Conservation (phyloP, 306 rosid species). For the Quercus berberidifolia region DNA sequence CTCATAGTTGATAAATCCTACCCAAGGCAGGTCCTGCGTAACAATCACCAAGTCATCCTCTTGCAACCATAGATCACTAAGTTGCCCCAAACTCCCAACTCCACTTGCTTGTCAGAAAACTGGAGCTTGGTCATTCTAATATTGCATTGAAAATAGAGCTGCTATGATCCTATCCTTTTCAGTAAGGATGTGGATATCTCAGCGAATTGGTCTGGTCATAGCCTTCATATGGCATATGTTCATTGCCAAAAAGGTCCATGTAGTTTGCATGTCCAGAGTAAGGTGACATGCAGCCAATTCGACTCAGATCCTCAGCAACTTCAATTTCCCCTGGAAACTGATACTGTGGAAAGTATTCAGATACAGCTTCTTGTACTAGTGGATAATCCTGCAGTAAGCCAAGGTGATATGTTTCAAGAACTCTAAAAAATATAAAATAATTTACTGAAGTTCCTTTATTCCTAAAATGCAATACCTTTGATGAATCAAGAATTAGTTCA, state of each 20-base stretch:
- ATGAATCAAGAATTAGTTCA: slow-evolving; percentile 79
- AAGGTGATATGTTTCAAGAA: slow-evolving; percentile 16
- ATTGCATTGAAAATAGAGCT: slow-evolving; percentile 24
- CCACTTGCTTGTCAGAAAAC: slow-evolving; percentile 31
- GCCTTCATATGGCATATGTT: slow-evolving; percentile 47
- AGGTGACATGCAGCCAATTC: slow-evolving; percentile 45
- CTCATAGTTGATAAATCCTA: slow-evolving; percentile 14
- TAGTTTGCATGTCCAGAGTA: slow-evolving; percentile 45
- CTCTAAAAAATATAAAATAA: not conserved
- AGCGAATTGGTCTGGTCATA: slow-evolving; percentile 41
- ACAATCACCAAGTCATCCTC: slow-evolving; percentile 27
- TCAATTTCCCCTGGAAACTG: slow-evolving; percentile 43
- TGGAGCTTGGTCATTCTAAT: slow-evolving; percentile 23
- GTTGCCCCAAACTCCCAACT: slow-evolving; percentile 26
- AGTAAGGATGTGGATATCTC: slow-evolving; percentile 39
- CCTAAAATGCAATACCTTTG: slow-evolving; percentile 50
- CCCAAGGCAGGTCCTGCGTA: slow-evolving; percentile 19
- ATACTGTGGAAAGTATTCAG: slow-evolving; percentile 41
- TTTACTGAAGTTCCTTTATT: not conserved
- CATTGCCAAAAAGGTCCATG: slow-evolving; percentile 48
- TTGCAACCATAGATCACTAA: slow-evolving; percentile 21
- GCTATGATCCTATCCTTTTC: slow-evolving; percentile 27
- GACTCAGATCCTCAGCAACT: slow-evolving; percentile 37
- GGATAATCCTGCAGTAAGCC: slow-evolving; percentile 58
- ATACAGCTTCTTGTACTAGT: slow-evolving; percentile 42